Conservation (phyloP, 2,329 filamentous ascomycete genomes). For the Penicillium glabrum region DNA sequence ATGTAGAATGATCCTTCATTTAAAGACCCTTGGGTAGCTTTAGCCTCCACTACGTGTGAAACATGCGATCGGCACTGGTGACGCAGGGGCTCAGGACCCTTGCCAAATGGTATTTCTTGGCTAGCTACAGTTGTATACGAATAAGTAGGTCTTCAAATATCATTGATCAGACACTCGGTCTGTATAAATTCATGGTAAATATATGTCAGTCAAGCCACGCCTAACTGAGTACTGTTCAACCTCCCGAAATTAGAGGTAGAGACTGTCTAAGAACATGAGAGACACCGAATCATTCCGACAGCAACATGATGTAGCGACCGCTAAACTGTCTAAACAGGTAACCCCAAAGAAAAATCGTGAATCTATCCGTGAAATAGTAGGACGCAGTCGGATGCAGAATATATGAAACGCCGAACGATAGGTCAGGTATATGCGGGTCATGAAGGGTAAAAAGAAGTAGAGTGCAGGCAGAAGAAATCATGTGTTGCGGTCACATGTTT, state of each 20-base stretch:
- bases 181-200: not conserved
- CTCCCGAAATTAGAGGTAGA: not conserved
- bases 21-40: not conserved
- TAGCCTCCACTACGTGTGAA: not conserved
- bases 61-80: not conserved
- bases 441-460: not conserved
- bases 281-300: not conserved
- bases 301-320: slow-evolving; percentile 15
- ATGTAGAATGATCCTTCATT: not conserved
- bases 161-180: not conserved
- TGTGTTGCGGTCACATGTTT: slow-evolving; percentile 50
- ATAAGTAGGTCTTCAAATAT: not conserved
- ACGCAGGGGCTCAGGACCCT: not conserved
- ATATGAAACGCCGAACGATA: slow-evolving; percentile 7
- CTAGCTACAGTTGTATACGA: too few species aligned
- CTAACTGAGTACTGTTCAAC: not conserved
- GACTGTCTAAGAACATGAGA: not conserved
- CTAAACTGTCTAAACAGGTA: slow-evolving; percentile 5
- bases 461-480: not conserved
- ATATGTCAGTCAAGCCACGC: not conserved
- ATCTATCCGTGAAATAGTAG: slow-evolving; percentile 13
- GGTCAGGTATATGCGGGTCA: slow-evolving; percentile 1
- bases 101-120: not conserved
- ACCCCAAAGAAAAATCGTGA: slow-evolving; percentile 3
- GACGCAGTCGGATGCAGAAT: slow-evolving; percentile 1